A percentile compares a stretch with the other conserved stretches of the same genome.
Evolutionary conservation across 805 yeast species (phyloP).

Genomic region (Nakazawaea populi): DNA sequence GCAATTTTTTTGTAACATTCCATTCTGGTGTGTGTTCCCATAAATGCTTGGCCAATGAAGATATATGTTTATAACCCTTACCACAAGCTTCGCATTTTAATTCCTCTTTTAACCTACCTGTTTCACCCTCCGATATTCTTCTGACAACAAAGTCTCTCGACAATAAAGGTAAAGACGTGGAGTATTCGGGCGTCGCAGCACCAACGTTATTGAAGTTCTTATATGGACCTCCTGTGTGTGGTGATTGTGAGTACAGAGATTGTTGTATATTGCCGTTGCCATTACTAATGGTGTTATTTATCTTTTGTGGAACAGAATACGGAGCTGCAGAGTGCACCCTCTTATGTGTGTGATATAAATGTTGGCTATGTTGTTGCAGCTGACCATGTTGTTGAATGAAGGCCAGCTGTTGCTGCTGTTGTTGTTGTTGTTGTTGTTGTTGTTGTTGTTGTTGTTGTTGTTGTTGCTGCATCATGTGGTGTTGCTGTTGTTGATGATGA

Average conservation of each 20-base stretch:
- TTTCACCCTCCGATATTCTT: slow-evolving; percentile 80
- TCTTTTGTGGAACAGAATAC: slow-evolving; percentile 6
- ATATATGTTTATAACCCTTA: slow-evolving; percentile 83
- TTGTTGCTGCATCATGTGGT: neutral
- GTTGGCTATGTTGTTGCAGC: neutral
- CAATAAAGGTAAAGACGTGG: slow-evolving; percentile 37
- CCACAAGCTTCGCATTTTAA: slow-evolving; percentile 89
- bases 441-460: neutral
- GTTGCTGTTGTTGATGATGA: neutral
- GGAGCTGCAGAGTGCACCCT: slow-evolving; percentile 8
- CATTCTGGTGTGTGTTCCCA: slow-evolving; percentile 97
- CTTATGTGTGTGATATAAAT: slow-evolving; percentile 1
- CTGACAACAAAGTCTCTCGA: slow-evolving; percentile 72
- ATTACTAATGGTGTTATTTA: neutral
- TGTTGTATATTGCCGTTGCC: neutral
- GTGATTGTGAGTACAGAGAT: neutral
- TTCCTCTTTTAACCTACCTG: slow-evolving; percentile 79
- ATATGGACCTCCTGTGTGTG: slow-evolving; percentile 7
- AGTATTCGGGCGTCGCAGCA: slow-evolving; percentile 9
- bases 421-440: slow-evolving; percentile 1
- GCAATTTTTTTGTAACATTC: slow-evolving; percentile 76
- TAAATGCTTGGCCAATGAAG: slow-evolving; percentile 80
- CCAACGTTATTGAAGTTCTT: neutral
- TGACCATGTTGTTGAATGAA: neutral
- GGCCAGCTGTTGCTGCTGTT: neutral